phyloP scores from a whole-genome alignment of 208 protist genomes.

The Phytomonas sp. region DNA sequence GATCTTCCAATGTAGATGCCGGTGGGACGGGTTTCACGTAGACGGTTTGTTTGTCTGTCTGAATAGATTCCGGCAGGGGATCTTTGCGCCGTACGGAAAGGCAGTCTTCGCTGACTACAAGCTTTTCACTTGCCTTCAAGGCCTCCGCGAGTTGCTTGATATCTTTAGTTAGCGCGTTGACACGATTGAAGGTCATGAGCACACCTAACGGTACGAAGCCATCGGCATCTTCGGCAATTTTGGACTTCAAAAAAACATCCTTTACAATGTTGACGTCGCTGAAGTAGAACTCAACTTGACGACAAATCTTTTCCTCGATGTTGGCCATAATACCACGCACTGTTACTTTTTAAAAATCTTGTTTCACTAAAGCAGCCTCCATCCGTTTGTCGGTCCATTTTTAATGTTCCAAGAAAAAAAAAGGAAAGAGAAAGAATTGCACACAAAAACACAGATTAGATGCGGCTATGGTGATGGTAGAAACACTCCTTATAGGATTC shows the following conservation, averaged over 20 bases:
- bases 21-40: slow-evolving; percentile 80
- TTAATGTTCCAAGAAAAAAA: slow-evolving; percentile 1
- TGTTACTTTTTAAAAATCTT: slow-evolving; percentile 1
- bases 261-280: slow-evolving; percentile 87
- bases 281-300: slow-evolving; percentile 91
- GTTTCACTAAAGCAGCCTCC: not conserved
- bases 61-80: slow-evolving; percentile 79
- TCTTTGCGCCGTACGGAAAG: slow-evolving; percentile 68
- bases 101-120: slow-evolving; percentile 56
- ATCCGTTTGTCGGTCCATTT: not conserved
- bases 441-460: not conserved
- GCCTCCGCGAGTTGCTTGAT: slow-evolving; percentile 51
- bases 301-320: slow-evolving; percentile 36
- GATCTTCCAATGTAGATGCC: slow-evolving; percentile 67
- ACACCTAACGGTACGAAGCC: slow-evolving; percentile 70
- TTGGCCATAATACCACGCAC: slow-evolving; percentile 8
- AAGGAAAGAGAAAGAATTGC: slow-evolving; percentile 11
- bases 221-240: slow-evolving; percentile 81
- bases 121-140: slow-evolving; percentile 42
- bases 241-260: slow-evolving; percentile 84
- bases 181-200: slow-evolving; percentile 84
- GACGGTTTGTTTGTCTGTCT: slow-evolving; percentile 77
- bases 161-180: slow-evolving; percentile 71
- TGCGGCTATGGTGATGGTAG: not conserved
- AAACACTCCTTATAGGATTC: not conserved